A percentile compares a stretch with the other conserved stretches of the same genome.
Evolutionary conservation across 352 stramenopile species (phyloP).

Genomic region (Phytophthora capsici): DNA sequence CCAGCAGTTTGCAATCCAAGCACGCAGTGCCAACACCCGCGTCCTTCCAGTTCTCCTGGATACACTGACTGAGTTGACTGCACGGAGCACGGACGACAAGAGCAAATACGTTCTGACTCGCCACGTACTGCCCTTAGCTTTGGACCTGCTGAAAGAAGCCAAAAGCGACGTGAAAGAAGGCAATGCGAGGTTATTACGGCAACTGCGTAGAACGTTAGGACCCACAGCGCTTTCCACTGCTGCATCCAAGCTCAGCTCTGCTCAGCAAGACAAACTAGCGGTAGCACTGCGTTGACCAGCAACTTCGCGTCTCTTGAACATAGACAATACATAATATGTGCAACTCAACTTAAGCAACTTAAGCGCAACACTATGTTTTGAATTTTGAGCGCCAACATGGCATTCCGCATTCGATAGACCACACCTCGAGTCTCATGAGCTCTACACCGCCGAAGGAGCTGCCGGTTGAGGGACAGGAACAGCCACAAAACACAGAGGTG

Average conservation of each 20-base stretch:
- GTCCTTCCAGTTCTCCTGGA: constrained; percentile 67
- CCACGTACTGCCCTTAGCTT: constrained; percentile 72
- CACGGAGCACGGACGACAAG: constrained; percentile 48
- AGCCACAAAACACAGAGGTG: constrained; percentile 13
- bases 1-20: constrained; percentile 59
- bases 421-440: constrained; percentile 13
- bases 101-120: constrained; percentile 60
- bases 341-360: not conserved
- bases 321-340: not conserved
- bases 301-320: not conserved
- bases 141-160: constrained; percentile 77
- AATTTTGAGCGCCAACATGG: constrained; percentile 30
- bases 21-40: constrained; percentile 58
- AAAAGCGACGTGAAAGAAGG: constrained; percentile 78
- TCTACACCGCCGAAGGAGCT: constrained; percentile 5
- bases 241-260: constrained; percentile 52
- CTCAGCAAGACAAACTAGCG: constrained; percentile 64
- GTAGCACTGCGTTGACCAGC: constrained; percentile 46
- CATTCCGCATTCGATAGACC: not conserved
- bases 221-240: constrained; percentile 17
- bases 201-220: constrained; percentile 38
- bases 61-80: constrained; percentile 49
- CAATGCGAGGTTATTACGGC: constrained; percentile 50
- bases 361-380: constrained; percentile 24
- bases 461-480: not conserved